Conservation (phyloP, 2,329 filamentous ascomycete genomes). For the Emmonsia crescens region DNA sequence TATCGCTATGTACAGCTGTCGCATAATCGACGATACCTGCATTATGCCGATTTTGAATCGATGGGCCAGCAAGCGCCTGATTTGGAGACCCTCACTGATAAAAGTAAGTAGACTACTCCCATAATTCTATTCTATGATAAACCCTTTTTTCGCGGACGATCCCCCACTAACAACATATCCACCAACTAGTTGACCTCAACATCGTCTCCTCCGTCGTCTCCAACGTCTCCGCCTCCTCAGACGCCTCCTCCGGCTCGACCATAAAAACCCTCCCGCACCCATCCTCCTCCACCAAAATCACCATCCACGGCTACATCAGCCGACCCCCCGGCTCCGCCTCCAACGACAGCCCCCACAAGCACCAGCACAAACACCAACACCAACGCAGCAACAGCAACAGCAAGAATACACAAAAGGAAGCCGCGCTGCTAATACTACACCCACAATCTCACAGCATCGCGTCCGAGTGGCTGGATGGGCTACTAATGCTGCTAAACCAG, state of each 20-base stretch:
- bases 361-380: constrained; percentile 23
- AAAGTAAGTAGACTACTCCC: constrained; percentile 39
- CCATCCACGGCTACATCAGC: constrained; percentile 63
- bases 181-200: constrained; percentile 57
- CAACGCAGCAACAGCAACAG: constrained; percentile 14
- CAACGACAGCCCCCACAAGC: constrained; percentile 25
- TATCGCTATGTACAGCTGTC: constrained; percentile 84
- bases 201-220: constrained; percentile 88
- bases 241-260: constrained; percentile 38
- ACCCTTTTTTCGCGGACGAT: too few species aligned
- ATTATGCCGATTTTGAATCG: constrained; percentile 74
- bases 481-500: constrained; percentile 91
- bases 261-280: constrained; percentile 33
- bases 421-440: constrained; percentile 69
- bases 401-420: constrained; percentile 45
- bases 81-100: constrained; percentile 63
- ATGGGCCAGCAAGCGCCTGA: constrained; percentile 55
- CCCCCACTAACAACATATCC: constrained; percentile 7
- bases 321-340: constrained; percentile 20
- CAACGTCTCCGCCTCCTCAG: constrained; percentile 64
- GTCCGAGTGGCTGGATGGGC: constrained; percentile 91
- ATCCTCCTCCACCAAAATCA: constrained; percentile 64
- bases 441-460: constrained; percentile 71
- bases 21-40: constrained; percentile 79
- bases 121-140: background rate